phyloP scores from a whole-genome alignment of 2,329 filamentous ascomycete species.

The Xylaria hypoxylon region DNA sequence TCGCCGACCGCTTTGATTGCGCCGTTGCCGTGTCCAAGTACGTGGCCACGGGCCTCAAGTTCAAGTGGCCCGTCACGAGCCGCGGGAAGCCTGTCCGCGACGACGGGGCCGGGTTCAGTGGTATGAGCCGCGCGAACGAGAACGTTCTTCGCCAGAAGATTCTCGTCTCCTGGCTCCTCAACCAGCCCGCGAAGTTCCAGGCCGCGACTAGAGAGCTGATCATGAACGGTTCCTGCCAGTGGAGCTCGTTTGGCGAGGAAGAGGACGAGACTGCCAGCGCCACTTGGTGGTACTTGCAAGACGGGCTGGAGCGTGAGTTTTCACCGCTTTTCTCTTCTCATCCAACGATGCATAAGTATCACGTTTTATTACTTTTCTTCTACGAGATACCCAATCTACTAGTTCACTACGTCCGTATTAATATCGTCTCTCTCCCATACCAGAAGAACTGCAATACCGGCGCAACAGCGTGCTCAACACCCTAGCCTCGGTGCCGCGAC shows the following conservation, averaged over 20 bases:
- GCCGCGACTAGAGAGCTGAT: constrained; percentile 74
- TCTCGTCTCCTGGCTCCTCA: constrained; percentile 72
- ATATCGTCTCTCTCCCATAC: constrained; percentile 5
- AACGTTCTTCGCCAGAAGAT: constrained; percentile 77
- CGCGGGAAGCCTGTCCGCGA: constrained; percentile 54
- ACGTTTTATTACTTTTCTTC: neutral
- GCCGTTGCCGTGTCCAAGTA: constrained; percentile 65
- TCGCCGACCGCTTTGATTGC: constrained; percentile 80
- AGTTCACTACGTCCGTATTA: constrained; percentile 34
- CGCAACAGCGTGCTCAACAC: constrained; percentile 75
- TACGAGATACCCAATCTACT: neutral
- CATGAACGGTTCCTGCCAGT: constrained; percentile 70
- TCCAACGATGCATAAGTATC: no score
- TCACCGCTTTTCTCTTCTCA: neutral
- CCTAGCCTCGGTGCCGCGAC: constrained; percentile 74
- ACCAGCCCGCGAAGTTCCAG: constrained; percentile 70
- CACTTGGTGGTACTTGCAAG: constrained; percentile 79
- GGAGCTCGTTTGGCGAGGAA: constrained; percentile 59
- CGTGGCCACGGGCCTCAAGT: constrained; percentile 61
- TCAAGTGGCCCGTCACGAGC: constrained; percentile 65
- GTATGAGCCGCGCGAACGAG: constrained; percentile 63
- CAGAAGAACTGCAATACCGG: constrained; percentile 74
- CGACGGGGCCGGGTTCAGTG: constrained; percentile 50
- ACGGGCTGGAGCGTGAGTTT: constrained; percentile 71
- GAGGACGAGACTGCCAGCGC: constrained; percentile 48